Conservation (phyloP, 2,329 filamentous ascomycete species). For the Cladophialophora chaetospira region DNA sequence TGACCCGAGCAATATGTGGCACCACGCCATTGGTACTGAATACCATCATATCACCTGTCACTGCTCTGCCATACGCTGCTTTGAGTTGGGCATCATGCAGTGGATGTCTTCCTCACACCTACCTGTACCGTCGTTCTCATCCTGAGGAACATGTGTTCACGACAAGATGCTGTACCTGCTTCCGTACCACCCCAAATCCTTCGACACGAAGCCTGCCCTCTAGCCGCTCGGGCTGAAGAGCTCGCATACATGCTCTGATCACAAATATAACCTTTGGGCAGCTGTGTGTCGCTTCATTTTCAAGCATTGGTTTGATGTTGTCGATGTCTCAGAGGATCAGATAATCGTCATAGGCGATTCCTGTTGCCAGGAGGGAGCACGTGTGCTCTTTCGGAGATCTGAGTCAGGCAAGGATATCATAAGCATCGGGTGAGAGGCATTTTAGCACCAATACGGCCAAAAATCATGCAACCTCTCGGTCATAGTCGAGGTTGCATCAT, state of each 20-base stretch:
- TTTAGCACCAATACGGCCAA: conserved; percentile 21
- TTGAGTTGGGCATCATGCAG: conserved; percentile 6
- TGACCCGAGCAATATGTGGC: conserved; percentile 18
- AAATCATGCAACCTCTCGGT: conserved; percentile 14
- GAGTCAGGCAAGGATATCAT: conserved; percentile 15
- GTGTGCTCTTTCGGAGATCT: conserved; percentile 1
- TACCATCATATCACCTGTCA: neutral
- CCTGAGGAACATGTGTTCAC: conserved; percentile 25
- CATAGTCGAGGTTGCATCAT: conserved; percentile 8
- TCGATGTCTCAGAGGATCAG: neutral
- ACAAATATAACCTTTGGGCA: conserved; percentile 11
- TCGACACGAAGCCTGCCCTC: neutral
- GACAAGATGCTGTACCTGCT: conserved; percentile 17
- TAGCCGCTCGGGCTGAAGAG: neutral
- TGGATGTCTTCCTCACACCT: neutral
- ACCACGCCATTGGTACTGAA: conserved; percentile 22
- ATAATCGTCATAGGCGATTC: neutral
- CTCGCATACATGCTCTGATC: neutral
- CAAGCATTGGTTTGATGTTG: conserved; percentile 11
- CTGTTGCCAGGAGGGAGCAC: conserved; percentile 6
- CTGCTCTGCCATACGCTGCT: conserved; percentile 16
- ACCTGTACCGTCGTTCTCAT: neutral
- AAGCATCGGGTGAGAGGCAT: conserved; percentile 18
- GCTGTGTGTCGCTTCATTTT: conserved; percentile 21
- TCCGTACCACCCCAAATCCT: conserved; percentile 10